phyloP scores from a whole-genome alignment of 768 basidiomycete genomes.

The Rhizopogon rudus region DNA sequence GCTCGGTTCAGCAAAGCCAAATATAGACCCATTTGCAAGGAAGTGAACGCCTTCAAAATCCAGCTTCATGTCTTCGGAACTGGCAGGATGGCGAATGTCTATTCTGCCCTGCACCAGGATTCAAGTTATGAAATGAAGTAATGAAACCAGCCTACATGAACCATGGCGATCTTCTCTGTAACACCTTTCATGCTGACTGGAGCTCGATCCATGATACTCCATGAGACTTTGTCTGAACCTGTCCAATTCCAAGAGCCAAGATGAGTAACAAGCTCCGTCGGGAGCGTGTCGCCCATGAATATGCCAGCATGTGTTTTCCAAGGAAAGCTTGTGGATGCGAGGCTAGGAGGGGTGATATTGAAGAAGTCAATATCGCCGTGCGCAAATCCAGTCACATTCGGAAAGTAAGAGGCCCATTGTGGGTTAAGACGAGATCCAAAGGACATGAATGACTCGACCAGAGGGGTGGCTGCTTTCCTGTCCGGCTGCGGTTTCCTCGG shows the following conservation, averaged over 20 bases:
- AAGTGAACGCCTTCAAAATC: conserved; percentile 81
- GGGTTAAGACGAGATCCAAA: conserved; percentile 42
- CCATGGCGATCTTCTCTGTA: conserved; percentile 46
- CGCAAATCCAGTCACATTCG: conserved; percentile 77
- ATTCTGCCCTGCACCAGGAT: conserved; percentile 52
- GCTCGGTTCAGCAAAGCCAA: conserved; percentile 60
- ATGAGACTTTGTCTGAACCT: conserved; percentile 51
- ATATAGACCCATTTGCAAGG: conserved; percentile 67
- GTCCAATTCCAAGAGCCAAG: conserved; percentile 71
- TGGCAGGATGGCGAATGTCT: conserved; percentile 54
- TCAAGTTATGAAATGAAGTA: conserved; percentile 2
- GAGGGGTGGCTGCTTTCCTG: conserved; percentile 36
- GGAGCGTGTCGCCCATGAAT: conserved; percentile 45
- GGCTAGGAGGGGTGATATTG: conserved; percentile 54
- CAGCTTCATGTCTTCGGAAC: conserved; percentile 52
- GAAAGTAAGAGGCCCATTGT: conserved; percentile 52
- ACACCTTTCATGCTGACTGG: conserved; percentile 33
- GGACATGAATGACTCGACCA: conserved; percentile 47
- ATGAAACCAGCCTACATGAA: conserved; percentile 50
- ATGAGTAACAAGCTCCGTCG: conserved; percentile 42
- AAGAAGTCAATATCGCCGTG: conserved; percentile 56
- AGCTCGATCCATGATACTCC: conserved; percentile 63
- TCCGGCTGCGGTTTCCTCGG: conserved; percentile 37
- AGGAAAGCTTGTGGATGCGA: conserved; percentile 29
- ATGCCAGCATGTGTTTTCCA: conserved; percentile 51